A percentile compares a stretch with the other conserved stretches of the same genome.
phyloP scores from a whole-genome alignment of 306 rosid genomes.

The Quercus rubra region DNA sequence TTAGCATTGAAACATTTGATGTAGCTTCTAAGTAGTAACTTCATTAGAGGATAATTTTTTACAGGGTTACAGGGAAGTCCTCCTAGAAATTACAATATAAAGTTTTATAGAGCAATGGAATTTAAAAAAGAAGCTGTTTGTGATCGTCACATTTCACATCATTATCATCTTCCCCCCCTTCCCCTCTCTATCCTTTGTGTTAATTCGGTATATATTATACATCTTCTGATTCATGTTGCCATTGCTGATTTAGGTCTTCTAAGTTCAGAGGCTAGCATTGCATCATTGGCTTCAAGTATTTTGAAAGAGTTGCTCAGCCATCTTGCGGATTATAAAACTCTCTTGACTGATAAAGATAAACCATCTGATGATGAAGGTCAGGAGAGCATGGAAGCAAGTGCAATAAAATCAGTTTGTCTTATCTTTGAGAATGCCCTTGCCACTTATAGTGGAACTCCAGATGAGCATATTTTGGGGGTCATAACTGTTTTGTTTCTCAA shows the following conservation, averaged over 20 bases:
- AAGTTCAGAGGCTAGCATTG: constrained; percentile 50
- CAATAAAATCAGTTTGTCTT: constrained; percentile 54
- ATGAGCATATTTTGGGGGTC: constrained; percentile 61
- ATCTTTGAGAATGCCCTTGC: constrained; percentile 58
- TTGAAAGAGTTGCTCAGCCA: constrained; percentile 58
- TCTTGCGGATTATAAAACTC: constrained; percentile 33
- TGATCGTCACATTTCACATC: not conserved
- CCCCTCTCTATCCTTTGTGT: not conserved
- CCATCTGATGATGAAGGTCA: constrained; percentile 30
- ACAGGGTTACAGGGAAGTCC: not conserved
- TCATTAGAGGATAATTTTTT: not conserved
- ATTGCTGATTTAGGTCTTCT: constrained; percentile 63
- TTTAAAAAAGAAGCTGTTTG: not conserved
- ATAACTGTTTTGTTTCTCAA: constrained; percentile 69
- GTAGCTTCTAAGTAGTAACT: not conserved
- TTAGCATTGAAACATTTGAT: not conserved
- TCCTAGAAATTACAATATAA: not conserved
- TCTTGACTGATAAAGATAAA: constrained; percentile 29
- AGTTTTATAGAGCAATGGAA: not conserved
- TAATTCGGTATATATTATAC: not conserved
- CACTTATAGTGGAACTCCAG: constrained; percentile 51
- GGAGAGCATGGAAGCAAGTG: constrained; percentile 38
- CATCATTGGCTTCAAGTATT: constrained; percentile 63
- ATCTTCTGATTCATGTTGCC: constrained; percentile 35
- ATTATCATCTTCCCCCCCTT: not conserved